Conservation (phyloP, 352 stramenopile genomes). For the Globisporangium irregulare region DNA sequence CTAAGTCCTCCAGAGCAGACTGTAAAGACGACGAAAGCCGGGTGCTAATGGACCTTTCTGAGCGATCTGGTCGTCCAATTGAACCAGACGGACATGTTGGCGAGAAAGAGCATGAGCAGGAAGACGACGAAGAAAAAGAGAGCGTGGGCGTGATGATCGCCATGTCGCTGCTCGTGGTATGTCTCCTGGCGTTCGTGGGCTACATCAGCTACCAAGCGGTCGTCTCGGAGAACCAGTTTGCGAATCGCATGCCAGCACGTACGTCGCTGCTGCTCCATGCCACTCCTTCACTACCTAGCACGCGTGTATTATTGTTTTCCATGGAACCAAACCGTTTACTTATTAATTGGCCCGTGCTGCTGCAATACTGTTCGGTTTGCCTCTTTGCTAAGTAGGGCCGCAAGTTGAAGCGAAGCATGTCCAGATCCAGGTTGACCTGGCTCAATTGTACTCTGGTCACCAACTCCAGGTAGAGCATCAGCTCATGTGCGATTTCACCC, state of each 20-base stretch:
- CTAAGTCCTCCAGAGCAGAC: neutral
- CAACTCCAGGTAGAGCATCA: constrained; percentile 14
- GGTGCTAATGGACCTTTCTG: neutral
- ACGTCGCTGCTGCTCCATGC: neutral
- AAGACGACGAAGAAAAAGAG: constrained; percentile 4
- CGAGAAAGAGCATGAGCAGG: neutral
- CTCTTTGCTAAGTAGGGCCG: constrained; percentile 12
- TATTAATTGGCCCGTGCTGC: too few species aligned
- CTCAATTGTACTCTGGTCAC: constrained; percentile 37
- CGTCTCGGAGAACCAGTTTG: constrained; percentile 2
- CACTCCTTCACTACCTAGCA: too few species aligned
- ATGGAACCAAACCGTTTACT: too few species aligned
- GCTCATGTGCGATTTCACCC: neutral
- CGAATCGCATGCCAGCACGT: neutral
- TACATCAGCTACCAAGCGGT: constrained; percentile 18
- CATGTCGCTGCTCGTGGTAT: constrained; percentile 16
- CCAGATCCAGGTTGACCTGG: constrained; percentile 29
- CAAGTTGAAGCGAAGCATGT: constrained; percentile 36
- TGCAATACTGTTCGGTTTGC: too few species aligned
- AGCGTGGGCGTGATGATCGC: constrained; percentile 17
- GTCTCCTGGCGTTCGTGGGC: constrained; percentile 21
- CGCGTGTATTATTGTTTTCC: too few species aligned
- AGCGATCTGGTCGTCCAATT: neutral
- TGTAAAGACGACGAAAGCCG: neutral
- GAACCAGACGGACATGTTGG: neutral